phyloP scores from a whole-genome alignment of 805 yeast species.

The Candida xiaguanensis region DNA sequence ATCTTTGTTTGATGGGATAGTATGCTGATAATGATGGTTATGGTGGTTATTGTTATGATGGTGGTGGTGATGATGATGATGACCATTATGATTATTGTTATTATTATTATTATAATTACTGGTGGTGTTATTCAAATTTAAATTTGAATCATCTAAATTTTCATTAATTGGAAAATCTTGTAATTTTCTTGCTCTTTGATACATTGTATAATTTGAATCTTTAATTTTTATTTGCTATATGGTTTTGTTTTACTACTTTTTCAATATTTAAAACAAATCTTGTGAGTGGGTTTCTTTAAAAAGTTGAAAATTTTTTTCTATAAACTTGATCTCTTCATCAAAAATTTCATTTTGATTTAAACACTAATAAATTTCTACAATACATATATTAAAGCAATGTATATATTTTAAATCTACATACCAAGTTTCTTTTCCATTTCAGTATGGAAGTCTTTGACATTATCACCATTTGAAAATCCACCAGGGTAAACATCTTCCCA shows the following conservation, averaged over 20 bases:
- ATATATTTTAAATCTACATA: constrained; percentile 25
- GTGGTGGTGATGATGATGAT: not conserved
- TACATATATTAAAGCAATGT: not conserved
- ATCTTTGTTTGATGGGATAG: constrained; percentile 35
- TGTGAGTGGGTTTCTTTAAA: not conserved
- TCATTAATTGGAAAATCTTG: constrained; percentile 5
- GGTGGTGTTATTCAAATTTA: not conserved
- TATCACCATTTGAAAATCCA: constrained; percentile 40
- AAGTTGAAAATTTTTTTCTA: not conserved
- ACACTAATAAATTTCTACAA: not conserved
- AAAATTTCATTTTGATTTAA: not conserved
- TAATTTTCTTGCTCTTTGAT: constrained; percentile 8
- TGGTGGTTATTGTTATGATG: constrained; percentile 1
- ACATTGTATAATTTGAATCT: constrained; percentile 1
- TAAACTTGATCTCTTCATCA: constrained; percentile 5
- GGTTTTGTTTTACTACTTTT: not conserved
- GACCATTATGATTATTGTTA: constrained; percentile 1
- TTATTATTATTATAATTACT: constrained; percentile 1
- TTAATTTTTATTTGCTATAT: too few species aligned
- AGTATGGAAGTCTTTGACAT: constrained; percentile 58
- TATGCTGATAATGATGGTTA: constrained; percentile 2
- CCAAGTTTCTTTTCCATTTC: constrained; percentile 68
- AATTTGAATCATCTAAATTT: constrained; percentile 3
- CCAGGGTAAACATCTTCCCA: constrained; percentile 91
- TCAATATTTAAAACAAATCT: not conserved